Base-by-base conservation (phyloP, 805 yeast species). In the Wickerhamomyces subpelliculosus region DNA sequence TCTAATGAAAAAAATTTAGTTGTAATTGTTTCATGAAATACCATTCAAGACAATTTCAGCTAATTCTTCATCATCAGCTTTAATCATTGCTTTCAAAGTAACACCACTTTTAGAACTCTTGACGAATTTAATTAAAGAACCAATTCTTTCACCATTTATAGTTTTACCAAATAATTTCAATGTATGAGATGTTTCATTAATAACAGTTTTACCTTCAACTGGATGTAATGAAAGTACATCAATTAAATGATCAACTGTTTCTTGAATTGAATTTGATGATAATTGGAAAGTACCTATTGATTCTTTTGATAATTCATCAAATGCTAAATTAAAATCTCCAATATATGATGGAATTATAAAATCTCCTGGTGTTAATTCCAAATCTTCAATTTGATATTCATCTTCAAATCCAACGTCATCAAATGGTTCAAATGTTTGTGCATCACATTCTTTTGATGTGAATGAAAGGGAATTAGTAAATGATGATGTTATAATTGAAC, bases 361-460 rank as follows among this genome's bases (percentile, higher is more conserved):
- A 58, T 88, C 97, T 27, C 96, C 96, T 9, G 93, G 78, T 8
- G 64, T 63, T 39, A 90, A 58, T 41, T 75, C 78, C 52, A 88
- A 68, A 41, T 81, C 83, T 61, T 87, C 97, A 47, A 93, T 75
- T 58, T 82, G 93, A 62, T 90, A 93, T 62, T 89, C 96, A 61
- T 93, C 97, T 47, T 83, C 84, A 72, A 81, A 85, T 14, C 96
- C 97, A 33, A 78, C 85, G 35, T 73, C 78, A 33, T 74, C 81
- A 42, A 72, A 73, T 36, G 82, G 73, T 44, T 72, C 75, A 17
- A 80, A 79, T 13, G 88, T 80, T 9, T 74, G 70, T 34, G 86
- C 80, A 49, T 86, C 83, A 47, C 84, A 68, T 58, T 90, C 97
- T 61, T 79, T 83, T 35, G 87, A 72, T 16, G 80, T 76, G 67